Evolutionary conservation across 2,329 filamentous ascomycete genomes (phyloP).

Genomic region (Phialemonium atrogriseum): DNA sequence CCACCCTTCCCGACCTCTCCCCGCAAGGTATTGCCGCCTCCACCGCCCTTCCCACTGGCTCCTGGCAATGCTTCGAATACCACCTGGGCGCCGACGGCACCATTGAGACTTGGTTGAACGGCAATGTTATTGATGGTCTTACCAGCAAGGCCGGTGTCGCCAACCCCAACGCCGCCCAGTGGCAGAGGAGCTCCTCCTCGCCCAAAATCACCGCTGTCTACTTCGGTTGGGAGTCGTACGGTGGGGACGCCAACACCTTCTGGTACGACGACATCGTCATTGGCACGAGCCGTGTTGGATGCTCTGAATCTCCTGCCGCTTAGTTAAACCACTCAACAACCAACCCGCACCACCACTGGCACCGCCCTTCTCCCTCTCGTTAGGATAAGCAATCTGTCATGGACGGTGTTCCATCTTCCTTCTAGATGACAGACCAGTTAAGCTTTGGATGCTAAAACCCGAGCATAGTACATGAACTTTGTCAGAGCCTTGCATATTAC

Average conservation of each 20-base stretch:
- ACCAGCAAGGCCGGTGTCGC: too few species aligned
- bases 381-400: too few species aligned
- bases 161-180: slow-evolving; percentile 44
- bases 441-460: too few species aligned
- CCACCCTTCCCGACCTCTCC: slow-evolving; percentile 27
- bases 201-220: slow-evolving; percentile 48
- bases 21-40: slow-evolving; percentile 50
- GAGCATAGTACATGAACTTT: too few species aligned
- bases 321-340: too few species aligned
- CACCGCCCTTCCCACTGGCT: slow-evolving; percentile 36
- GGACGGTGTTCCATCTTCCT: too few species aligned
- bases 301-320: too few species aligned
- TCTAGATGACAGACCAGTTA: too few species aligned
- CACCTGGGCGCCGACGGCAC: slow-evolving; percentile 49
- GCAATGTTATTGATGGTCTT: slow-evolving; percentile 40
- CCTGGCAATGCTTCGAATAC: slow-evolving; percentile 55
- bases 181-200: slow-evolving; percentile 39
- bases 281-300: slow-evolving; percentile 38
- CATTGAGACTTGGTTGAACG: slow-evolving; percentile 54
- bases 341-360: too few species aligned
- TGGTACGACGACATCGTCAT: slow-evolving; percentile 55
- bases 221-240: slow-evolving; percentile 57
- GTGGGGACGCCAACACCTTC: slow-evolving; percentile 51
- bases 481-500: too few species aligned
- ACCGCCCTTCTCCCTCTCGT: too few species aligned